A percentile compares a stretch with the other conserved stretches of the same genome.
These are phyloP conservation scores for Penicillium bialowiezense DNA, from an alignment of 495 filamentous ascomycete species.

Conservation along the genomic window DNA sequence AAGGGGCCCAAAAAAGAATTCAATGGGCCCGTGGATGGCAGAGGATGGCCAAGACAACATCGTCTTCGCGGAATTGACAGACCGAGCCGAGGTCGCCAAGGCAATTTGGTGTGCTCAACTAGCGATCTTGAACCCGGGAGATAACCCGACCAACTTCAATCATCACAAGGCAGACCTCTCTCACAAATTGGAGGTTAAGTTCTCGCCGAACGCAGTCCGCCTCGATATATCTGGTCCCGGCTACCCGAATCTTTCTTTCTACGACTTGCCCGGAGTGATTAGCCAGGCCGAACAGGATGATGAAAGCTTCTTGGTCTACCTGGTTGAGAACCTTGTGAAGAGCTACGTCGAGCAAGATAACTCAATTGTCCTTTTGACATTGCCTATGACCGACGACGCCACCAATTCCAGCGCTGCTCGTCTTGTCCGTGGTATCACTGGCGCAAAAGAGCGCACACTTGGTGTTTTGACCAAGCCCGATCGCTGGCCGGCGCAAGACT, in stretches of 20 bases:
- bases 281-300: constrained; percentile 57
- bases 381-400: constrained; percentile 71
- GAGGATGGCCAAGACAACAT: constrained; percentile 34
- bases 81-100: constrained; percentile 52
- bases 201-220: constrained; percentile 74
- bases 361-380: constrained; percentile 70
- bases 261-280: constrained; percentile 79
- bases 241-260: constrained; percentile 71
- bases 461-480: constrained; percentile 85
- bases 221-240: constrained; percentile 68
- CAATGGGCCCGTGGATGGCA: constrained; percentile 44
- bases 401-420: constrained; percentile 67
- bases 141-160: constrained; percentile 42
- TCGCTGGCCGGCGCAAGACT: constrained; percentile 48
- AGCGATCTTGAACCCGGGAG: constrained; percentile 63
- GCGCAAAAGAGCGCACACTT: constrained; percentile 59
- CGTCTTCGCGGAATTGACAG: constrained; percentile 36
- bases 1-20: constrained; percentile 21
- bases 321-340: constrained; percentile 66
- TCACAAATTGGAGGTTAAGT: constrained; percentile 49
- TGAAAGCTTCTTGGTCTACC: constrained; percentile 61
- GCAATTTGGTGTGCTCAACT: constrained; percentile 67
- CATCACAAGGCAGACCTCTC: constrained; percentile 35
- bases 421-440: constrained; percentile 53
- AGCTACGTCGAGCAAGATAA: constrained; percentile 62